Percentiles rank a stretch among this genome's conserved stretches.
Evolutionary conservation across 192 early-diverging fungal species (phyloP).

Genomic region (Pilaira anomala): DNA sequence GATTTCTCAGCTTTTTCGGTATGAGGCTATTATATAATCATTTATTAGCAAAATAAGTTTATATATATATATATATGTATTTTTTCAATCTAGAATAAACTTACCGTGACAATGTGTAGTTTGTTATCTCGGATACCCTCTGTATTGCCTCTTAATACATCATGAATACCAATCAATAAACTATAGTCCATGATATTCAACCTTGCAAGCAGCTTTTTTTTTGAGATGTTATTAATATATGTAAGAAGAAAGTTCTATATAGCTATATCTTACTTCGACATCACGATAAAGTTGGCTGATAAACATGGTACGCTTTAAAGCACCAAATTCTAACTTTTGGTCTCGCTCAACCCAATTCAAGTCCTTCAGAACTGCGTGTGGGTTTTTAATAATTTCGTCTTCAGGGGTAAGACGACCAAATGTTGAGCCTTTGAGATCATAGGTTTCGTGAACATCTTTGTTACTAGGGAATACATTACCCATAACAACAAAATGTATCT

Average conservation of each 20-base stretch:
- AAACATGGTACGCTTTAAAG: slow-evolving; percentile 74
- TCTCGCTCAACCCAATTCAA: slow-evolving; percentile 85
- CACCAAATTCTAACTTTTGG: slow-evolving; percentile 78
- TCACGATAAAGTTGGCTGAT: slow-evolving; percentile 86
- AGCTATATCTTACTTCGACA: slow-evolving; percentile 59
- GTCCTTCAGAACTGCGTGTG: slow-evolving; percentile 94
- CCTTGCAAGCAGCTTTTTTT: slow-evolving; percentile 56
- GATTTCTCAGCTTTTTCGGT: slow-evolving; percentile 43
- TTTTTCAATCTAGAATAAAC: background rate
- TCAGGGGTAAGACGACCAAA: slow-evolving; percentile 79
- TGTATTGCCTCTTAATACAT: slow-evolving; percentile 77
- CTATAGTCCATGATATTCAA: slow-evolving; percentile 99
- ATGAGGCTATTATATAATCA: slow-evolving; percentile 35
- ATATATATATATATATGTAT: background rate
- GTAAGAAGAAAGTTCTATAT: background rate
- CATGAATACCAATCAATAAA: slow-evolving; percentile 89
- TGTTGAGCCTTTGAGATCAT: slow-evolving; percentile 94
- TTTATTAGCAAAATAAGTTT: too few relatives aligned
- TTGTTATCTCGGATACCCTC: slow-evolving; percentile 70
- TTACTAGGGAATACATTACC: slow-evolving; percentile 97
- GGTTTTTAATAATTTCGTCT: slow-evolving; percentile 73
- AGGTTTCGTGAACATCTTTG: slow-evolving; percentile 94
- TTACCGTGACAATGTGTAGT: slow-evolving; percentile 12
- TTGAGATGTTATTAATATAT: background rate
- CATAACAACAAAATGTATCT: slow-evolving; percentile 99